phyloP scores from a whole-genome alignment of 805 yeast species.

The Novakomyces olei region DNA sequence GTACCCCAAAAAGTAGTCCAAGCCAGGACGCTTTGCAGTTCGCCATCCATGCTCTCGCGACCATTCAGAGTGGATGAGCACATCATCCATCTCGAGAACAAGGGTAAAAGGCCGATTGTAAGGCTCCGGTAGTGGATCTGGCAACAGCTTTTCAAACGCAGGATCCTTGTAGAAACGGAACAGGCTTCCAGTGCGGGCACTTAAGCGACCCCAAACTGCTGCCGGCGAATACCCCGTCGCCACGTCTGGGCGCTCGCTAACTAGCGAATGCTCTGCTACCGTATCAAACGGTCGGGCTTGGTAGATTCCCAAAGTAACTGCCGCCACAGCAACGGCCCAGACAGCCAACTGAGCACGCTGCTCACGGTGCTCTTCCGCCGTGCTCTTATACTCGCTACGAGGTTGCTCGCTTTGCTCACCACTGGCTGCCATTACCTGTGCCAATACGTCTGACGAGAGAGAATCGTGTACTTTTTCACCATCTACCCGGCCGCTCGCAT shows the following conservation, averaged over 20 bases:
- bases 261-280: too few species aligned
- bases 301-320: conserved; percentile 66
- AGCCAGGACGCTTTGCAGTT: conserved; percentile 96
- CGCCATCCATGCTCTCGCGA: conserved; percentile 85
- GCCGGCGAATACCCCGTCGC: conserved; percentile 46
- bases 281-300: conserved; percentile 30
- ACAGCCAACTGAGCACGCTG: conserved; percentile 56
- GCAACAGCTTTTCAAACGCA: conserved; percentile 74
- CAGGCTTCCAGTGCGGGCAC: conserved; percentile 47
- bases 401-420: too few species aligned
- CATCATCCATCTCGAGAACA: conserved; percentile 72
- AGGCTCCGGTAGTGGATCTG: conserved; percentile 79
- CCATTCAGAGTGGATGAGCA: conserved; percentile 84
- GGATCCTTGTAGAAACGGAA: conserved; percentile 82
- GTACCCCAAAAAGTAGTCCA: conserved; percentile 87
- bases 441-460: too few species aligned
- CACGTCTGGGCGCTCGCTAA: too few species aligned
- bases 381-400: conserved; percentile 21
- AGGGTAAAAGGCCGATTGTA: conserved; percentile 81
- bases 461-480: too few species aligned
- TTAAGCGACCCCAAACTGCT: conserved; percentile 45
- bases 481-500: too few species aligned
- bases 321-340: conserved; percentile 46
- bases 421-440: too few species aligned
- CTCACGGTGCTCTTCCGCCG: conserved; percentile 66